Evolutionary conservation across 1,139 yeast species (phyloP).

Genomic region (Taphrina flavorubra): DNA sequence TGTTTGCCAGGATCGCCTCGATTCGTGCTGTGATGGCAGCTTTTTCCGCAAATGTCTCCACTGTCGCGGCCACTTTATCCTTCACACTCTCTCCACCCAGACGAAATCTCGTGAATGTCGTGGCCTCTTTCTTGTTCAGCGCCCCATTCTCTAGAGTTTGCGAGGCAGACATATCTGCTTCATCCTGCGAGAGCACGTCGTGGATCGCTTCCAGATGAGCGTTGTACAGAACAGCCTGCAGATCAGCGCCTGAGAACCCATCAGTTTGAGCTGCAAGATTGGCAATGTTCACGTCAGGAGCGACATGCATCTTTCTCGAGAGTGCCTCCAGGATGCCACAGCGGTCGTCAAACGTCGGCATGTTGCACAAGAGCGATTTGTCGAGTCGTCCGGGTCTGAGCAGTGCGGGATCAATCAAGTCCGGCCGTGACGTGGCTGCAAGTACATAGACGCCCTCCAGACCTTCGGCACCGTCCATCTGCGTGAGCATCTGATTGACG

Average conservation of each 20-base stretch:
- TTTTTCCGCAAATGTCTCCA: conserved; percentile 23
- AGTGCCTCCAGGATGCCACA: conserved; percentile 73
- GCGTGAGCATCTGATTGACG: conserved; percentile 94
- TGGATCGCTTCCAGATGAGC: conserved; percentile 93
- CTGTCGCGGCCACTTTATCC: background rate
- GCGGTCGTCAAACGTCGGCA: conserved; percentile 76
- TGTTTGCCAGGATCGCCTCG: conserved; percentile 35
- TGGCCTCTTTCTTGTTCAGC: background rate
- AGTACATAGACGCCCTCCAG: conserved; percentile 93
- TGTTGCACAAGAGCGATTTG: conserved; percentile 85
- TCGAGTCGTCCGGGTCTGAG: conserved; percentile 95
- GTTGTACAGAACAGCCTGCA: conserved; percentile 89
- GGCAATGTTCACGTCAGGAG: conserved; percentile 60
- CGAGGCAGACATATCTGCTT: conserved; percentile 12
- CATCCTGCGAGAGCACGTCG: conserved; percentile 60
- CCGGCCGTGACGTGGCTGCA: conserved; percentile 84
- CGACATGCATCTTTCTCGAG: conserved; percentile 54
- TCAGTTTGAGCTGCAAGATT: conserved; percentile 66
- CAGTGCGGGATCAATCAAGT: conserved; percentile 86
- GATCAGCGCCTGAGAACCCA: conserved; percentile 93
- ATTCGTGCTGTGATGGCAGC: conserved; percentile 34
- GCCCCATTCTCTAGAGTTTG: background rate
- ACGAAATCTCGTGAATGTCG: conserved; percentile 28
- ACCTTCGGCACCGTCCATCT: conserved; percentile 99
- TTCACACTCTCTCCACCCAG: background rate